Evolutionary conservation across 495 filamentous ascomycete genomes (phyloP), one percentile per base, ranked within the genome.

Genomic region (Astrothelium macrocarpum): DNA sequence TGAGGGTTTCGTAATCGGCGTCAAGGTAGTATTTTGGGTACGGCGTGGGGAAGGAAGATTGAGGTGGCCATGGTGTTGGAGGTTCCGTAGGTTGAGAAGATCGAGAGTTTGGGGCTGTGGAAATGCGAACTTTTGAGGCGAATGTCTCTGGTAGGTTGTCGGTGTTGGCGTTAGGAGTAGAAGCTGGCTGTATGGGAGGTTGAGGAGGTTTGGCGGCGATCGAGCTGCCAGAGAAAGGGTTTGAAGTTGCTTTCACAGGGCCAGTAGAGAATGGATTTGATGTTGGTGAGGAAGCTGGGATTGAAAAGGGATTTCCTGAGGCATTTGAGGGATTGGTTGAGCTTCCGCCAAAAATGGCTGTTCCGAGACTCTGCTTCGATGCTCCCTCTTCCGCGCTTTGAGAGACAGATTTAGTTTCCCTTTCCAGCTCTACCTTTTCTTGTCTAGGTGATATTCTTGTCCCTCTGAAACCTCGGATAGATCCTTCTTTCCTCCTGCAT

Each of bases 1-100:
- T 87, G 46, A 97, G 83, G 20, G 85, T 86, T 72, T 97, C 95
- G 78, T 90, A 92, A 66, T 97, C 94, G 12, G 92, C 93, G 71
- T 97, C 93, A 49, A 99, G 84, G 78, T 89, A 87, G 75, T 84
- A 89, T 56, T 80, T 72, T 0, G 90, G 86, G 77, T 90, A 97
- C 3, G 89, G 78, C 0, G 78, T 23, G 1, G 90, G 90, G 66
- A 88, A 86, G 1, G 76, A 74, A 7, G 84, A 76, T 32, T 79
- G 74, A 28, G 79, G 61, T 20, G 94, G 93, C 92, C 92, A 98
- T 4, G 91, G 89, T 32, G 86, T 80, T 4, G 71, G 75, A 60
- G 68, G 67, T 45, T 69, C 29, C 16, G 53, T 65, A 62, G 63
- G 66, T 60, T 64, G 72, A 65, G 61, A 66, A 71, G 1, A 78